Evolutionary conservation across 495 filamentous ascomycete genomes (phyloP).

Genomic region (Venustampulla echinocandica): DNA sequence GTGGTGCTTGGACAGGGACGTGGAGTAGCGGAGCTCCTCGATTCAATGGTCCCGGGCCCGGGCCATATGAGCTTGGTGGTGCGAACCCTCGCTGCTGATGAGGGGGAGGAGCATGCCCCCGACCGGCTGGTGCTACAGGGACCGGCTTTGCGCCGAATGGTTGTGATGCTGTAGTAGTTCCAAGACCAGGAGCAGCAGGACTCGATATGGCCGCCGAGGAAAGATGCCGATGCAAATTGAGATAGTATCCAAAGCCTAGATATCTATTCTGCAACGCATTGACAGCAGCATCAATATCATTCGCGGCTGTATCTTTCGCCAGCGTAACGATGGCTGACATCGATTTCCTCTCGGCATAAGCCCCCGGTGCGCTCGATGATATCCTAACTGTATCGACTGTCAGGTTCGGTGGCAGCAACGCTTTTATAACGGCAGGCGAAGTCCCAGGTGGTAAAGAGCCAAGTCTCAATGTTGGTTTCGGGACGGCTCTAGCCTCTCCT

Average conservation of each 20-base stretch:
- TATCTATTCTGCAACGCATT: slow-evolving; percentile 76
- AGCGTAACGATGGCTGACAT: slow-evolving; percentile 77
- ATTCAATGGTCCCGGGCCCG: slow-evolving; percentile 31
- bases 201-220: slow-evolving; percentile 68
- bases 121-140: slow-evolving; percentile 30
- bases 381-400: slow-evolving; percentile 72
- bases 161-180: slow-evolving; percentile 46
- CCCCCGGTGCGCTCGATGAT: slow-evolving; percentile 43
- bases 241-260: slow-evolving; percentile 77
- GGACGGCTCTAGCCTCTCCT: slow-evolving; percentile 53
- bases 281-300: slow-evolving; percentile 76
- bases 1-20: slow-evolving; percentile 67
- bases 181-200: slow-evolving; percentile 37
- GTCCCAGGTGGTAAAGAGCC: slow-evolving; percentile 52
- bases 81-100: slow-evolving; percentile 67
- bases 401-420: slow-evolving; percentile 57
- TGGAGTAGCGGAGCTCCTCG: slow-evolving; percentile 44
- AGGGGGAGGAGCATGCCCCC: slow-evolving; percentile 50
- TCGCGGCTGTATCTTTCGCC: slow-evolving; percentile 72
- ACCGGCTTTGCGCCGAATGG: slow-evolving; percentile 82
- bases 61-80: slow-evolving; percentile 62
- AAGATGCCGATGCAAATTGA: slow-evolving; percentile 71
- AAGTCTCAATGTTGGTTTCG: slow-evolving; percentile 83
- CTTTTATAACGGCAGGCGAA: slow-evolving; percentile 65
- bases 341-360: slow-evolving; percentile 61